A percentile compares a stretch with the other conserved stretches of the same genome.
phyloP scores from a whole-genome alignment of 2,329 filamentous ascomycete genomes.

The Aspergillus ustus region DNA sequence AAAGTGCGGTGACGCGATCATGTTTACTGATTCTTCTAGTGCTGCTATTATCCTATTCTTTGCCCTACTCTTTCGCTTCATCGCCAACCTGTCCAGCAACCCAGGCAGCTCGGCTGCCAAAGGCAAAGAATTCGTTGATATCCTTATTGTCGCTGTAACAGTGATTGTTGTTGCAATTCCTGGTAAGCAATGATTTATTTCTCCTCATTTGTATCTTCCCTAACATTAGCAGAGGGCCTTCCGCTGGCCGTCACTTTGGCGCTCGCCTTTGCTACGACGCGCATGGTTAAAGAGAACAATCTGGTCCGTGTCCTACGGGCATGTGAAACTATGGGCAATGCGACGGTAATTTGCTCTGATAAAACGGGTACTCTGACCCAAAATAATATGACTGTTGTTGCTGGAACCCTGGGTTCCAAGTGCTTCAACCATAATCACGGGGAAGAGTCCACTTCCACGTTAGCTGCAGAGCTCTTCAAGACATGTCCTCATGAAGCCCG shows the following conservation, averaged over 20 bases:
- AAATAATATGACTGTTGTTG: conserved; percentile 77
- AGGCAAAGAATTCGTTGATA: conserved; percentile 76
- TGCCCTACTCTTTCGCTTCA: conserved; percentile 83
- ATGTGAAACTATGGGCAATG: conserved; percentile 82
- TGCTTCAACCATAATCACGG: conserved; percentile 55
- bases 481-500: conserved; percentile 38
- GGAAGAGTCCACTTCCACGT: conserved; percentile 23
- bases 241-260: conserved; percentile 79
- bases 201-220: not conserved
- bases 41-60: conserved; percentile 80
- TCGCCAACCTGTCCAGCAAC: conserved; percentile 66
- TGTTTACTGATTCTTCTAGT: conserved; percentile 28
- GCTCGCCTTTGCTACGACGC: conserved; percentile 75
- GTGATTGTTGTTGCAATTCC: conserved; percentile 81
- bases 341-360: conserved; percentile 79
- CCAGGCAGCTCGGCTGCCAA: conserved; percentile 68
- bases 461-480: conserved; percentile 35
- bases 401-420: conserved; percentile 67
- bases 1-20: not conserved
- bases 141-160: conserved; percentile 78
- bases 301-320: conserved; percentile 76
- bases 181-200: conserved; percentile 31
- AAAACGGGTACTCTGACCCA: conserved; percentile 77
- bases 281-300: conserved; percentile 79
- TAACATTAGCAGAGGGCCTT: conserved; percentile 62